Evolutionary conservation across 352 stramenopile genomes (phyloP).

Genomic region (Plasmopara halstedii): DNA sequence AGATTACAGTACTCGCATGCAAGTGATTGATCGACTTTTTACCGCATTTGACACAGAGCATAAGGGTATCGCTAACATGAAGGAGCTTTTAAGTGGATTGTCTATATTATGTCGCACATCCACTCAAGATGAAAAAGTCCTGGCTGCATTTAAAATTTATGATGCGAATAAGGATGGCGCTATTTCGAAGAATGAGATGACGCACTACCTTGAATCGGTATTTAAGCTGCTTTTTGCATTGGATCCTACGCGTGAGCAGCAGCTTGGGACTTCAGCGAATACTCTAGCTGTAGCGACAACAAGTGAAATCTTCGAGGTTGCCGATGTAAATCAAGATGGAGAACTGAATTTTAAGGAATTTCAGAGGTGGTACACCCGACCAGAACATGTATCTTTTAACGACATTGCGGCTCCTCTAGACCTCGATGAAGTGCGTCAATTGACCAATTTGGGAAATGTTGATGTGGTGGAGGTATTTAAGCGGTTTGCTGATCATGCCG

Average conservation of each 20-base stretch:
- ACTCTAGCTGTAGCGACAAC: slow-evolving; percentile 62
- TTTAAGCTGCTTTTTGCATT: slow-evolving; percentile 76
- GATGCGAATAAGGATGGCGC: slow-evolving; percentile 77
- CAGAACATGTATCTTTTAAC: slow-evolving; percentile 61
- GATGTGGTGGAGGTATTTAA: slow-evolving; percentile 85
- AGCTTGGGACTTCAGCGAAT: slow-evolving; percentile 48
- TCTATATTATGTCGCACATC: slow-evolving; percentile 60
- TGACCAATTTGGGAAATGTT: slow-evolving; percentile 77
- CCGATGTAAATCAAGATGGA: slow-evolving; percentile 78
- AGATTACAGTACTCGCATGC: slow-evolving; percentile 47
- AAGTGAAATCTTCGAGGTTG: slow-evolving; percentile 80
- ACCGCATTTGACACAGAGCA: slow-evolving; percentile 67
- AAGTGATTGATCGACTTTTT: slow-evolving; percentile 71
- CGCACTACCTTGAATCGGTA: slow-evolving; percentile 75
- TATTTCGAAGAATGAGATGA: slow-evolving; percentile 82
- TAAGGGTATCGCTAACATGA: slow-evolving; percentile 66
- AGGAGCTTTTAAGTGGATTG: slow-evolving; percentile 66
- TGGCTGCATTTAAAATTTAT: slow-evolving; percentile 78
- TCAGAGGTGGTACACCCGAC: slow-evolving; percentile 70
- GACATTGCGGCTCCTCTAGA: slow-evolving; percentile 62
- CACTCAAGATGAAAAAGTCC: slow-evolving; percentile 54
- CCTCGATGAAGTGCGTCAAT: slow-evolving; percentile 72
- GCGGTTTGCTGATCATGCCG: slow-evolving; percentile 64
- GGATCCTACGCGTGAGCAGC: slow-evolving; percentile 51
- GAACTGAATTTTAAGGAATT: slow-evolving; percentile 85